phyloP scores from a whole-genome alignment of 2,329 filamentous ascomycete genomes.

The Coleophoma eucalyptorum region DNA sequence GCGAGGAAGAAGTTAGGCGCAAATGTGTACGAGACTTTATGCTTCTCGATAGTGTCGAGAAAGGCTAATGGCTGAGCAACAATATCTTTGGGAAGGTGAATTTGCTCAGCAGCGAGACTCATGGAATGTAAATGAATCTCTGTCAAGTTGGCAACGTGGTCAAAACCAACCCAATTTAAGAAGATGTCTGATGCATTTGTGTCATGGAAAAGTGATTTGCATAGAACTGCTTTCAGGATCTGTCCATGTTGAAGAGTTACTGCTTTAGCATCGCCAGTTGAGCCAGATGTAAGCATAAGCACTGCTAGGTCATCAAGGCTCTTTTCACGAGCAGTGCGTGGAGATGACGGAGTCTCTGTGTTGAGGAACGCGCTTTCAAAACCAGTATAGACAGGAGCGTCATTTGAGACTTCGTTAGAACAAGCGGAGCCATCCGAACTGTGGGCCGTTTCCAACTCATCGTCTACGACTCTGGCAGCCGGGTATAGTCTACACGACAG shows the following conservation, averaged over 20 bases:
- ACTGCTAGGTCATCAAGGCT: slow-evolving; percentile 21
- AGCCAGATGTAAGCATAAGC: slow-evolving; percentile 50
- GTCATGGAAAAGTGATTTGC: slow-evolving; percentile 31
- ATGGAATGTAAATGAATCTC: slow-evolving; percentile 50
- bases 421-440: too few species aligned
- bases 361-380: too few species aligned
- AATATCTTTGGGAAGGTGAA: slow-evolving; percentile 42
- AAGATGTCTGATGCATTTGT: slow-evolving; percentile 23
- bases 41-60: slow-evolving; percentile 33
- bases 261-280: slow-evolving; percentile 46
- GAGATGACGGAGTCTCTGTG: too few species aligned
- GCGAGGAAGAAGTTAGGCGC: slow-evolving; percentile 39
- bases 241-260: slow-evolving; percentile 40
- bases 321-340: not conserved
- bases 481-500: too few species aligned
- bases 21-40: slow-evolving; percentile 39
- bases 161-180: slow-evolving; percentile 39
- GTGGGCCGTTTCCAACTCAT: too few species aligned
- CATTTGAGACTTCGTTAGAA: too few species aligned
- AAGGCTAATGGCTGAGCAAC: slow-evolving; percentile 34
- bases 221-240: slow-evolving; percentile 30
- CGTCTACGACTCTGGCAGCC: too few species aligned
- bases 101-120: slow-evolving; percentile 34
- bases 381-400: too few species aligned
- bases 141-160: slow-evolving; percentile 48